Evolutionary conservation across 2,329 filamentous ascomycete genomes (phyloP).

Genomic region (Plectosphaerella sp.): DNA sequence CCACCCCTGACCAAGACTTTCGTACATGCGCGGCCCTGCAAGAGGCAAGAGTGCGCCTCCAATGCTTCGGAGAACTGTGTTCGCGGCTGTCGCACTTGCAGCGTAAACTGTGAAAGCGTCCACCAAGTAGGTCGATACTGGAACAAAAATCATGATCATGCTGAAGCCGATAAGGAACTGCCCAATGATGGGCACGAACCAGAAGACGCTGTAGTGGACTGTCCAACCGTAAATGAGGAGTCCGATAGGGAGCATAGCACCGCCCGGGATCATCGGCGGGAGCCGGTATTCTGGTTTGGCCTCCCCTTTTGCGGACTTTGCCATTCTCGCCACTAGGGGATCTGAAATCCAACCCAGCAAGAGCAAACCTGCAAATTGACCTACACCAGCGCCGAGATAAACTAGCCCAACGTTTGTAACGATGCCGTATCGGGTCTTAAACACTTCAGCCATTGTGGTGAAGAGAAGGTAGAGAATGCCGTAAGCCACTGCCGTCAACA

Average conservation of each 20-base stretch:
- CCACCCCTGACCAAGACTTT: conserved; percentile 14
- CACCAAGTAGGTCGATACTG: conserved; percentile 58
- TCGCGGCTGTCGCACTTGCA: conserved; percentile 54
- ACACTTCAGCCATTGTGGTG: no score
- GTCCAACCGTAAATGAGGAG: conserved; percentile 20
- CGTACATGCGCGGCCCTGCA: conserved; percentile 10
- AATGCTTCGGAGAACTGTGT: conserved; percentile 52
- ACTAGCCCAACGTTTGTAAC: no score
- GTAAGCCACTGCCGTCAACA: conserved; percentile 52
- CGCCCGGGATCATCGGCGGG: conserved; percentile 24
- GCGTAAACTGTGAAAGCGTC: conserved; percentile 45
- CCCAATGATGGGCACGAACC: conserved; percentile 51
- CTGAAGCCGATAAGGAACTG: conserved; percentile 43
- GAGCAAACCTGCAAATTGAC: no score
- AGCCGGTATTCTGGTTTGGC: conserved; percentile 19
- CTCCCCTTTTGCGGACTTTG: no score
- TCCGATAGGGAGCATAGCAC: conserved; percentile 30
- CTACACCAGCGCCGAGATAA: no score
- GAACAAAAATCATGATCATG: conserved; percentile 42
- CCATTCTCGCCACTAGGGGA: no score
- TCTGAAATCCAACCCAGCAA: no score
- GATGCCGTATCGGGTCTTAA: no score
- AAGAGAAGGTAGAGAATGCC: conserved; percentile 53
- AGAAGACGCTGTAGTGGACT: conserved; percentile 47
- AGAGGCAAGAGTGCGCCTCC: conserved; percentile 13